Base-by-base conservation (phyloP, 2,329 filamentous ascomycete genomes). In the Epichloe uncinata region DNA sequence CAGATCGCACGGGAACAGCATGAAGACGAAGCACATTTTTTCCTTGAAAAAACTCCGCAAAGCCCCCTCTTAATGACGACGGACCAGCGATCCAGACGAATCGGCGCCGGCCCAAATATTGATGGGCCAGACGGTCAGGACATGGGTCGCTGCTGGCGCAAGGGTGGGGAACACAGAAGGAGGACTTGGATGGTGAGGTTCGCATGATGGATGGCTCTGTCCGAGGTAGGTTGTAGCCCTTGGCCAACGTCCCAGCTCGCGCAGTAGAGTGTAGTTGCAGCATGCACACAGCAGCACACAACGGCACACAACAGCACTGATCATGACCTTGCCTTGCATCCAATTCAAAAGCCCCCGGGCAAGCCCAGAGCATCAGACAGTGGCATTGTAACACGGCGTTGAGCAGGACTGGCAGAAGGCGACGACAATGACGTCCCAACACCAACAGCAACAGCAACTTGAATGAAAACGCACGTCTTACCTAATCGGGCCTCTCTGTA, bases 11-110 rank as follows among this genome's bases (percentile, higher is more conserved):
- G 13, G 26, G 9, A 34, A 11, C n/a, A n/a, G 26, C 8, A 18
- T 11, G 30, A 42, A 30, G 30, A 30, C 3, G 30, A 30, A 30
- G 30, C 30, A 30, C 9, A 11, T 11, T 30, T 11, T 30, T 30
- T 30, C 30, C 8, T 30, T 30, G 30, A 30, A 30, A 30, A 30
- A 30, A 11, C 30, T 30, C 30, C 8, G 30, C 30, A 30, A 30
- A 30, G 3, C 8, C 3, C 8, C 8, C 9, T 30, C 30, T 9
- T 30, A 9, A 30, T 11, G 26, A 30, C 26, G 30, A 30, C 18
- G 12, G 42, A 36, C 40, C 15, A 42, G 35, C 49, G 13, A 47
- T 36, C 47, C 49, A 44, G 44, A 50, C 49, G 47, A 50, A 50
- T 50, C 44, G 49, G 49, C 44, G 47, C 38, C 44, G 33, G 41